Evolutionary conservation across 768 basidiomycete species (phyloP).

Genomic region (Leccinum ochraceum): DNA sequence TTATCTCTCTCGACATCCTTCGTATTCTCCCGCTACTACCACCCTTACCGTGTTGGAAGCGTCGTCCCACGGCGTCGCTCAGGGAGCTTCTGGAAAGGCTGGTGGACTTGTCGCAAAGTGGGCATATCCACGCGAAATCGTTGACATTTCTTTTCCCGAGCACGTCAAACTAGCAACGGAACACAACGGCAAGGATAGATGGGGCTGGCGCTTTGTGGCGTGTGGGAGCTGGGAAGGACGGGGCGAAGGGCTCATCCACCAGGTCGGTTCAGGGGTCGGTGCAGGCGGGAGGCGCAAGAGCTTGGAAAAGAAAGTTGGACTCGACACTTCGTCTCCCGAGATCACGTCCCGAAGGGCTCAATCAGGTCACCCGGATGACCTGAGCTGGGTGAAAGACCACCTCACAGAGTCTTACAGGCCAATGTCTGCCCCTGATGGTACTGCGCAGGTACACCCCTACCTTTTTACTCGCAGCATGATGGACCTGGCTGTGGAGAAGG

Average conservation of each 20-base stretch:
- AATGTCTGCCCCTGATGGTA: slow-evolving; percentile 52
- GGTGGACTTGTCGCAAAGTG: slow-evolving; percentile 84
- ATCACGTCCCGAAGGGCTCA: slow-evolving; percentile 17
- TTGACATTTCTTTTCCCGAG: slow-evolving; percentile 62
- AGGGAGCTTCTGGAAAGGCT: slow-evolving; percentile 83
- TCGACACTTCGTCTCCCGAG: slow-evolving; percentile 23
- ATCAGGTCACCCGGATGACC: slow-evolving; percentile 49
- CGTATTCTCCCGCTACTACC: slow-evolving; percentile 39
- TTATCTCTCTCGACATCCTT: slow-evolving; percentile 65
- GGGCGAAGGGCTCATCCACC: slow-evolving; percentile 37
- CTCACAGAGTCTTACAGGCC: slow-evolving; percentile 62
- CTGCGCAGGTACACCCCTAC: slow-evolving; percentile 79
- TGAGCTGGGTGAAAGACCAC: slow-evolving; percentile 54
- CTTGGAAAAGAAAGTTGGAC: slow-evolving; percentile 56
- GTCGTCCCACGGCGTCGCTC: slow-evolving; percentile 63
- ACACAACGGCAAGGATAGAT: slow-evolving; percentile 67
- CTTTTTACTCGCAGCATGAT: slow-evolving; percentile 74
- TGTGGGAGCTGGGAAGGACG: slow-evolving; percentile 75
- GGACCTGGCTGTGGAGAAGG: slow-evolving; percentile 56
- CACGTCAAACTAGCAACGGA: slow-evolving; percentile 72
- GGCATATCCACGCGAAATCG: slow-evolving; percentile 76
- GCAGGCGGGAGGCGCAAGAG: slow-evolving; percentile 43
- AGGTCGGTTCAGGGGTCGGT: slow-evolving; percentile 28
- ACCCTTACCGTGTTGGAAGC: slow-evolving; percentile 71
- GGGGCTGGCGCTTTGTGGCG: slow-evolving; percentile 82